A percentile compares a stretch with the other conserved stretches of the same genome.
These are phyloP conservation scores for Venturia nashicola DNA, from an alignment of 2,329 filamentous ascomycete species.

Conservation along the genomic window DNA sequence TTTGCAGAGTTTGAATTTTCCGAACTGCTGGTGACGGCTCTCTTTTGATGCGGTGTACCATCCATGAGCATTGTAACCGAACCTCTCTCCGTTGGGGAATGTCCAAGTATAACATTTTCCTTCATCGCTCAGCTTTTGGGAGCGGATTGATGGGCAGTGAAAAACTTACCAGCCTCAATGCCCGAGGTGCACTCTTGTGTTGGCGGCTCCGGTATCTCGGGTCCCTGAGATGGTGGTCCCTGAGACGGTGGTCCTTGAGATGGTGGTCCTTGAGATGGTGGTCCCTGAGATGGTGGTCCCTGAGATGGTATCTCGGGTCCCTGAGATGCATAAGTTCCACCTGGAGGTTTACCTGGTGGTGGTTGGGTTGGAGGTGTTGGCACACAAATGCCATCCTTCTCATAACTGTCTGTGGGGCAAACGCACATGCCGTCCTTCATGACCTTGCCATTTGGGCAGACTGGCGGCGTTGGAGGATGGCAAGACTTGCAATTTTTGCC, in stretches of 20 bases:
- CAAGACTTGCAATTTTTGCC: conserved; percentile 1
- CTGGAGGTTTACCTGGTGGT: too few species aligned
- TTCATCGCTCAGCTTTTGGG: neutral
- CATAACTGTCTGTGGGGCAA: neutral
- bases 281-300: too few species aligned
- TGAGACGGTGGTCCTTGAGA: too few species aligned
- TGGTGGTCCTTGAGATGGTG: too few species aligned
- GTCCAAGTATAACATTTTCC: conserved; percentile 8
- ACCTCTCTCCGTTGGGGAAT: neutral
- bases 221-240: too few species aligned
- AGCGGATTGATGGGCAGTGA: neutral
- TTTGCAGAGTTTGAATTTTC: conserved; percentile 7
- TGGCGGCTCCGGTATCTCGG: neutral
- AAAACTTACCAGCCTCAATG: neutral
- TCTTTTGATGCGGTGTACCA: conserved; percentile 7
- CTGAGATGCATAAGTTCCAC: too few species aligned
- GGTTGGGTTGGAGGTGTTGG: neutral
- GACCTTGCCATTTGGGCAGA: neutral
- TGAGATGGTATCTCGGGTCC: too few species aligned
- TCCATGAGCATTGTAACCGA: neutral
- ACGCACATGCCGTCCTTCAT: conserved; percentile 5
- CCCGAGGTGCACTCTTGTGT: neutral
- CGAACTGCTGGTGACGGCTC: conserved; percentile 1
- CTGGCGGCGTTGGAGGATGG: neutral
- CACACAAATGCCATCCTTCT: neutral